Conservation (phyloP, 352 stramenopile genomes). For the Globisporangium heterothallicum region DNA sequence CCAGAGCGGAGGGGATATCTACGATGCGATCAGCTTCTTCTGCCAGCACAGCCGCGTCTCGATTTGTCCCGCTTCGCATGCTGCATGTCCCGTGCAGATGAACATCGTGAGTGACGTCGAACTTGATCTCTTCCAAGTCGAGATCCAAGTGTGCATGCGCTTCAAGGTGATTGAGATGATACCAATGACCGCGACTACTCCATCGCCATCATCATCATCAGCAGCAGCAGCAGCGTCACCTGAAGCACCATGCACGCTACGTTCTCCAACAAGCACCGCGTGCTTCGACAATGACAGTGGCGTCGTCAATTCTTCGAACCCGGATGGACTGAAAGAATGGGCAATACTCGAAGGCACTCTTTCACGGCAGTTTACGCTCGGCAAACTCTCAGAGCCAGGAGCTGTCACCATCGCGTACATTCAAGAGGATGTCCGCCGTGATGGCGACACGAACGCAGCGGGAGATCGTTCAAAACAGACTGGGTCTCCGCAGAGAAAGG, state of each 20-base stretch:
- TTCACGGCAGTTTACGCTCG: constrained; percentile 49
- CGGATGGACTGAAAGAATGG: constrained; percentile 35
- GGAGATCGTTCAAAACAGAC: constrained; percentile 1
- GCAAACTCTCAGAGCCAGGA: constrained; percentile 41
- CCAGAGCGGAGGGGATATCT: constrained; percentile 76
- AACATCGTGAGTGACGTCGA: constrained; percentile 24
- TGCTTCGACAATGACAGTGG: background rate
- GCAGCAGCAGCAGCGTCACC: background rate
- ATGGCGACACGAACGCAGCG: background rate
- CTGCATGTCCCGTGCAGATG: constrained; percentile 53
- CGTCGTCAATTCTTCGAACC: background rate
- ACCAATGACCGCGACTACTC: constrained; percentile 13
- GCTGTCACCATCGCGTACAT: constrained; percentile 41
- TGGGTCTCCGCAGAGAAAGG: background rate
- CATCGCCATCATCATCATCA: background rate
- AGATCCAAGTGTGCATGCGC: constrained; percentile 64
- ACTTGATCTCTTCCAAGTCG: constrained; percentile 32
- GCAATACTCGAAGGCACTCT: constrained; percentile 54
- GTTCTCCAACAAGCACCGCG: background rate
- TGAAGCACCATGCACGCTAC: background rate
- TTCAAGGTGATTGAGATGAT: constrained; percentile 67
- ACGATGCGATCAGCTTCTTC: constrained; percentile 74
- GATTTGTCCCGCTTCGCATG: constrained; percentile 65
- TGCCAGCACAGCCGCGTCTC: constrained; percentile 52
- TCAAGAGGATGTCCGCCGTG: too few relatives aligned